Base-by-base conservation (phyloP, 768 basidiomycete genomes). In the Lepiota venenata region DNA sequence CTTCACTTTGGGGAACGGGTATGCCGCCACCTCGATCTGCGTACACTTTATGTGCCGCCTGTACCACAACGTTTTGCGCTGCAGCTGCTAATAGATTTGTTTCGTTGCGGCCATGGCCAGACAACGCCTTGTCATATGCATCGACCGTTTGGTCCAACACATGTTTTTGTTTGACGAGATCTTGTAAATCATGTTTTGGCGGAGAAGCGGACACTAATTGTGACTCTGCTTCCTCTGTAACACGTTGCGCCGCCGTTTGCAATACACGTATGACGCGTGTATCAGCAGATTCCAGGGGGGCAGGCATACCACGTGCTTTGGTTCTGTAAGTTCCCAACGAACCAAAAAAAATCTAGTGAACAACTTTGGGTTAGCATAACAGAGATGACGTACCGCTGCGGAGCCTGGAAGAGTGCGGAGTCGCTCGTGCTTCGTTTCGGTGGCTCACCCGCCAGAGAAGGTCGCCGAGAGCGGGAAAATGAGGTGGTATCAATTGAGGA, bases 131-230 rank as follows among this genome's bases (percentile, higher is more conserved):
- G 66, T 89, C 87, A 60, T 91, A 83, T 12, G 89, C 91, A 59
- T 87, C 77, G 12, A 89, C 87, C 2, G 91, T 79, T 56, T 75
- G 71, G 52, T 78, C 75, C 25, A 93, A 76, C 53, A 92, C 87
- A 60, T 90, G 83, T 62, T 88, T 89, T 72, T 92, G 90, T 66
- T 88, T 89, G 47, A 81, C 85, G 49, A 93, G 80, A 21, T 83
- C 83, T 63, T 87, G 81, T 10, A 88, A 66, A 52, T 66, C 68
- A 54, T 69, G 62, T 50, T 74, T 77, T n/a, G 78, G 75, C 25
- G 69, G 70, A 20, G 72, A 72, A 16, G 76, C 72, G 15, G 77
- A 80, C 51, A 84, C 79, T 40, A 83, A 76, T 63, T 88, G 86
- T 5, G 81, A 82, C 59, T 87, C 84, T 2, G 76, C 83, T 63